Conservation (phyloP, 2,329 filamentous ascomycete genomes). For the Arthrobotrys sinensis region DNA sequence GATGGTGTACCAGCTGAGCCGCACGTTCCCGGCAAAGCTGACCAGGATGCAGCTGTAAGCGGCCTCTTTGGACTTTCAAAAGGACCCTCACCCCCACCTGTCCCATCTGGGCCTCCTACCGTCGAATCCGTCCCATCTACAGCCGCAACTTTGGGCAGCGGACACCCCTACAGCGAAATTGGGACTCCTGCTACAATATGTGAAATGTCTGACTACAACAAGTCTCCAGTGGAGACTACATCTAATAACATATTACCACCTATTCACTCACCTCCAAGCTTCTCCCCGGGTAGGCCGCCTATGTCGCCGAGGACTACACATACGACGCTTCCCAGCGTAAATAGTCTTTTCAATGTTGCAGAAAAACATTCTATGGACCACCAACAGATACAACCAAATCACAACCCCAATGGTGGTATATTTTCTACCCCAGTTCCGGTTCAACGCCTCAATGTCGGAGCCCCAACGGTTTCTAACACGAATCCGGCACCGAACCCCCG, state of each 20-base stretch:
- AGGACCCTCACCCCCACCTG: constrained; percentile 43
- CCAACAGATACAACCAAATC: constrained; percentile 19
- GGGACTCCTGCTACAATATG: constrained; percentile 50
- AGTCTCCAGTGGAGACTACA: constrained; percentile 44
- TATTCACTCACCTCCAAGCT: constrained; percentile 25
- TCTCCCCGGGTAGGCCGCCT: constrained; percentile 28
- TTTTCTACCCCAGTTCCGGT: constrained; percentile 25
- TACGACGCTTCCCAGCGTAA: constrained; percentile 44
- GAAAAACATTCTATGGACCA: constrained; percentile 51
- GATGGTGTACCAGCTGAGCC: constrained; percentile 33
- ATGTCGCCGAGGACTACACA: constrained; percentile 36
- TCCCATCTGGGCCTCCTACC: constrained; percentile 50
- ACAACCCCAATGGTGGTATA: constrained; percentile 19
- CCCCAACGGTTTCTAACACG: constrained; percentile 18
- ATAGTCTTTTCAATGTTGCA: constrained; percentile 37
- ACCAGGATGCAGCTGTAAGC: constrained; percentile 42
- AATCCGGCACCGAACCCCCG: constrained; percentile 26
- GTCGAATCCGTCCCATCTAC: constrained; percentile 52
- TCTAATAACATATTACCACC: constrained; percentile 39
- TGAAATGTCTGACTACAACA: constrained; percentile 39
- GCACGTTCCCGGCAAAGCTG: constrained; percentile 46
- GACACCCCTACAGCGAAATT: constrained; percentile 35
- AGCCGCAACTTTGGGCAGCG: constrained; percentile 39
- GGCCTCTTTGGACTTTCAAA: constrained; percentile 53
- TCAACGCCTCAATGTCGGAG: constrained; percentile 32